phyloP scores from a whole-genome alignment of 2,329 filamentous ascomycete species.

The Fusarium sp. region DNA sequence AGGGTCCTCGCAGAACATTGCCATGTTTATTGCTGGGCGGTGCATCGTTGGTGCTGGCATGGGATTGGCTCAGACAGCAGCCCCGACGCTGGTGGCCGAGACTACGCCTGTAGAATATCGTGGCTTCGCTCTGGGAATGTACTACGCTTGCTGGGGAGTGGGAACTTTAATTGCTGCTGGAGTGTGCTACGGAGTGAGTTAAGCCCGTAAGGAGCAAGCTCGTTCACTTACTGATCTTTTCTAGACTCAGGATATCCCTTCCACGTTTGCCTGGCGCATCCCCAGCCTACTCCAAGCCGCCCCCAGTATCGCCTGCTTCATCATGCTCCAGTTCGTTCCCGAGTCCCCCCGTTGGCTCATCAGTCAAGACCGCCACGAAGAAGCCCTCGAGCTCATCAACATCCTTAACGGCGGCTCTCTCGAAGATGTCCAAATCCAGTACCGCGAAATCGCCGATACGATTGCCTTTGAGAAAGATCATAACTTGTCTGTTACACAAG shows the following conservation, averaged over 20 bases:
- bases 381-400: constrained; percentile 30
- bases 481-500: not conserved
- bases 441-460: constrained; percentile 24
- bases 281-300: constrained; percentile 11
- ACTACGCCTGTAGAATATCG: constrained; percentile 13
- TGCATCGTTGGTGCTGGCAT: constrained; percentile 11
- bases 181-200: constrained; percentile 12
- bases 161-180: constrained; percentile 15
- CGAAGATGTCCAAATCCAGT: constrained; percentile 15
- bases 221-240: not conserved
- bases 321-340: constrained; percentile 7
- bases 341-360: constrained; percentile 22
- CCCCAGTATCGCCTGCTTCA: not conserved
- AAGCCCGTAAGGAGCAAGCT: not conserved
- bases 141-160: constrained; percentile 18
- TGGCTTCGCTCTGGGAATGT: constrained; percentile 13
- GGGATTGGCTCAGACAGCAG: constrained; percentile 14
- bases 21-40: constrained; percentile 17
- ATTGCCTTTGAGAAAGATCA: constrained; percentile 19
- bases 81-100: constrained; percentile 13
- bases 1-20: constrained; percentile 6
- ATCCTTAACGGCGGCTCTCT: constrained; percentile 6
- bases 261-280: constrained; percentile 12
- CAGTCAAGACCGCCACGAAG: constrained; percentile 4
- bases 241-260: constrained; percentile 5